Percentiles rank a stretch among this genome's conserved stretches.
Evolutionary conservation across 371 early-diverging fungal genomes (phyloP).

Genomic region (Mucor sp.): DNA sequence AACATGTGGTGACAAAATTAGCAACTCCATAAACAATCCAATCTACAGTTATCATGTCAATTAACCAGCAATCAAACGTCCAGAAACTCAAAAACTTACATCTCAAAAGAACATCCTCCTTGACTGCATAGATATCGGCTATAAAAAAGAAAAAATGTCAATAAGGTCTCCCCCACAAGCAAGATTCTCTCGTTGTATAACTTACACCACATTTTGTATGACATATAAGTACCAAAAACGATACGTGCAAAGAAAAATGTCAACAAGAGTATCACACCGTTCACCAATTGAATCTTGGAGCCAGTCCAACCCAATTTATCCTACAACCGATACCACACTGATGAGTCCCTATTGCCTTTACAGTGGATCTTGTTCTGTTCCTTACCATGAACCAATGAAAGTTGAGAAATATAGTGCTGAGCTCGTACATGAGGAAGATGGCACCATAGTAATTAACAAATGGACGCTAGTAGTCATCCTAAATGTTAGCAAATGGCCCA

Average conservation of each 20-base stretch:
- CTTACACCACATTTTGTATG: slow-evolving; percentile 64
- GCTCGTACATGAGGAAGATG: slow-evolving; percentile 88
- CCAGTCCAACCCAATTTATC: slow-evolving; percentile 84
- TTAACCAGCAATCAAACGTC: not conserved
- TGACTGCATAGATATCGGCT: slow-evolving; percentile 48
- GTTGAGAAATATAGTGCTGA: slow-evolving; percentile 91
- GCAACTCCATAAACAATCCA: slow-evolving; percentile 59
- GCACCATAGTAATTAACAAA: slow-evolving; percentile 88
- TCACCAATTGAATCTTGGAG: slow-evolving; percentile 73
- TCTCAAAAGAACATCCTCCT: slow-evolving; percentile 58
- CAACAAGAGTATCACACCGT: slow-evolving; percentile 73
- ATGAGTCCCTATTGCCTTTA: not conserved
- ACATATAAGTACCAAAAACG: slow-evolving; percentile 78
- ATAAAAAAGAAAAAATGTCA: slow-evolving; percentile 1
- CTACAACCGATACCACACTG: slow-evolving; percentile 26
- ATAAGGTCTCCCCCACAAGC: not conserved
- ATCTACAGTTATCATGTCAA: slow-evolving; percentile 23
- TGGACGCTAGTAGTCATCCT: slow-evolving; percentile 62
- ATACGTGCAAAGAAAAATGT: slow-evolving; percentile 82
- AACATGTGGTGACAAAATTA: slow-evolving; percentile 62
- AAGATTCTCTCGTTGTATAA: slow-evolving; percentile 1
- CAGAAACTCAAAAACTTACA: slow-evolving; percentile 35
- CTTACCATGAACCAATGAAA: slow-evolving; percentile 87
- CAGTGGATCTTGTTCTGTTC: not conserved
- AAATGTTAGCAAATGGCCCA: not conserved